Base-by-base conservation (phyloP, 2,329 filamentous ascomycete genomes). In the Teratosphaeria nubilosa region DNA sequence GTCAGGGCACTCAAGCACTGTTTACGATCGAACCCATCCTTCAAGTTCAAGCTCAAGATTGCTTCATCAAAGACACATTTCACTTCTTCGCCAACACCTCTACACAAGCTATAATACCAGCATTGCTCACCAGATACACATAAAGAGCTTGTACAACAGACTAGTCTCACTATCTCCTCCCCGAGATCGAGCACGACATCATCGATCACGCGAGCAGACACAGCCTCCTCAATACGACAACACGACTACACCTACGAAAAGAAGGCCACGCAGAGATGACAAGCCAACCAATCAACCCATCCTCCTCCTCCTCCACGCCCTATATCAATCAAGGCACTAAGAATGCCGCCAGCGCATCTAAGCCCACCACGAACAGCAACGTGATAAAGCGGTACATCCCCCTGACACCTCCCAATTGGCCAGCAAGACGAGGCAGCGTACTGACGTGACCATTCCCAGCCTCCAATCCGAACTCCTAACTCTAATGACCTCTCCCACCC, bases 391-490 rank as follows among this genome's bases (percentile, higher is more conserved):
- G 77, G 77, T 79, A 72, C 24, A 66, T 61, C 25, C 30, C 50
- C 6, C 24, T n/a, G n/a, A n/a, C n/a, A 45, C 52, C 45, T 48
- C 41, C 20, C n/a, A 20, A 48, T 22, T 16, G 9, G 16, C 51
- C 37, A 24, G 11, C 25, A 48, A 25, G n/a, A 37, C 6, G 4
- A 54, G 20, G 20, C 53, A 54, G 20, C 22, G 14, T 10, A 54
- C 53, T 41, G 5, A 24, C 51, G 14, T 13, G 11, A 7, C 27
- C 55, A 20, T 62, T 32, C 9, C 14, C 70, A 97, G 94, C 69
- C 82, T 99, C 58, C 94, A 99, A 76, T 95, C 91, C 54, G 94
- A 99, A 76, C 82, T 99, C 66, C 97, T 99, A 92, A 87, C 94
- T 74, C 85, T 99, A 67, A 97, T 99, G 94, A 91, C 91, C 68